These are phyloP conservation scores for Pezicula radicicola DNA, from an alignment of 2,329 filamentous ascomycete species.

Conservation along the genomic window DNA sequence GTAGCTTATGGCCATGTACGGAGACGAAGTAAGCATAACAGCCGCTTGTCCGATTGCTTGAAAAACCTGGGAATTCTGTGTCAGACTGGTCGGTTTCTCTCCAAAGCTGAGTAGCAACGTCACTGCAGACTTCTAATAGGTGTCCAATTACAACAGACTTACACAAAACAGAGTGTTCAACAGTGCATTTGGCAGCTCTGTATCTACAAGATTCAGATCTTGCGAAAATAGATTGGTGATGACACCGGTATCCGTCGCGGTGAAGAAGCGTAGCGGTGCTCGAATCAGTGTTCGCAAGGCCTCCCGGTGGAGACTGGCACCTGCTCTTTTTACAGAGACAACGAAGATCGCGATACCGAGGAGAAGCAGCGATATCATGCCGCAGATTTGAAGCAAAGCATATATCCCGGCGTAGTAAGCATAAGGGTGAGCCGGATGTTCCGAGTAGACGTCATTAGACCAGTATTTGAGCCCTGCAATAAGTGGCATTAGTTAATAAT, in stretches of 20 bases:
- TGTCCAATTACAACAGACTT: constrained; percentile 1
- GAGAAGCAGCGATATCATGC: constrained; percentile 17
- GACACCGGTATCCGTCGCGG: constrained; percentile 12
- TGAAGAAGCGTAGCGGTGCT: constrained; percentile 15
- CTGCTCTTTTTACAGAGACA: constrained; percentile 18
- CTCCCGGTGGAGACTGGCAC: constrained; percentile 20
- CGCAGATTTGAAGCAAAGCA: constrained; percentile 22
- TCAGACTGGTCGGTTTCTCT: too few species aligned
- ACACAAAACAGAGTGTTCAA: constrained; percentile 7
- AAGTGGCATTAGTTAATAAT: constrained; percentile 4
- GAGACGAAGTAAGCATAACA: not conserved
- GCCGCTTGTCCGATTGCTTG: too few species aligned
- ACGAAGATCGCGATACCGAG: constrained; percentile 16
- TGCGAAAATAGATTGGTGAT: constrained; percentile 16
- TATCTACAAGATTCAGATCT: constrained; percentile 17
- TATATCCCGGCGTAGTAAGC: constrained; percentile 26
- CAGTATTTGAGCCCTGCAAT: constrained; percentile 20
- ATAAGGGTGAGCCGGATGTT: constrained; percentile 15
- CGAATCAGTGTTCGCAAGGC: constrained; percentile 15
- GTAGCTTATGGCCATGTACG: constrained; percentile 4
- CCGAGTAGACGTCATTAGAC: constrained; percentile 16
- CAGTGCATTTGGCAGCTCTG: constrained; percentile 13
- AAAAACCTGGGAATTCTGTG: too few species aligned
- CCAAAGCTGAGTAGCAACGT: not conserved
- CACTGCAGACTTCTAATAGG: not conserved